Conservation (phyloP, 345 rosid species). For the Jatropha curcas region DNA sequence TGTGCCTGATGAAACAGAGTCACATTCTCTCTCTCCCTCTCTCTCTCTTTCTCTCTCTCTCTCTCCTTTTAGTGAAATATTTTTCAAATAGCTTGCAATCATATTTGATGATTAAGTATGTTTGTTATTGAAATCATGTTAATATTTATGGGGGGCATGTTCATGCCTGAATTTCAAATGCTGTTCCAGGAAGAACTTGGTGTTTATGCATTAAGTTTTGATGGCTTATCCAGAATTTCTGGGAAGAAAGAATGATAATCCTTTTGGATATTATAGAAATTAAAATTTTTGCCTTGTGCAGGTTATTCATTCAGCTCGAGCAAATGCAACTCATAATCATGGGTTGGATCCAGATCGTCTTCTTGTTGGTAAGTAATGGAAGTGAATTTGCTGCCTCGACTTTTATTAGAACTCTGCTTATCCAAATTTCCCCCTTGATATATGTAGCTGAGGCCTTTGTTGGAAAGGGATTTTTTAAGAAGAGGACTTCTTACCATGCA, state of each 20-base stretch:
- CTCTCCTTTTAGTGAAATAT: not conserved
- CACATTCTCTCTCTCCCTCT: not conserved
- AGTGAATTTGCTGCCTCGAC: constrained; percentile 1
- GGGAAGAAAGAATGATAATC: too few species aligned
- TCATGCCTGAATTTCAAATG: not conserved
- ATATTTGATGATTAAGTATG: not conserved
- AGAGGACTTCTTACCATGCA: constrained; percentile 62
- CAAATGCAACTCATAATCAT: constrained; percentile 92
- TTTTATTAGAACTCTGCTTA: not conserved
- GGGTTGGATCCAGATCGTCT: constrained; percentile 82
- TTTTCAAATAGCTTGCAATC: not conserved
- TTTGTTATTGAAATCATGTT: not conserved
- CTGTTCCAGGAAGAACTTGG: not conserved
- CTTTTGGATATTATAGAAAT: too few species aligned
- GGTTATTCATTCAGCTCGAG: constrained; percentile 94
- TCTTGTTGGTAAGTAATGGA: constrained; percentile 63
- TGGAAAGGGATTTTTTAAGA: constrained; percentile 73
- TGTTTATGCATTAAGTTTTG: too few species aligned
- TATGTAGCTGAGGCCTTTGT: constrained; percentile 95
- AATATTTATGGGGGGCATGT: too few species aligned
- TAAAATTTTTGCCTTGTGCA: constrained; percentile 17
- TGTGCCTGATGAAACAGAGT: not conserved
- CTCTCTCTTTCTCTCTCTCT: not conserved
- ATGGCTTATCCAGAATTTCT: not conserved
- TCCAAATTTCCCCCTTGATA: not conserved